Conservation (phyloP, 2,329 filamentous ascomycete genomes). For the Aspergillus sp. region DNA sequence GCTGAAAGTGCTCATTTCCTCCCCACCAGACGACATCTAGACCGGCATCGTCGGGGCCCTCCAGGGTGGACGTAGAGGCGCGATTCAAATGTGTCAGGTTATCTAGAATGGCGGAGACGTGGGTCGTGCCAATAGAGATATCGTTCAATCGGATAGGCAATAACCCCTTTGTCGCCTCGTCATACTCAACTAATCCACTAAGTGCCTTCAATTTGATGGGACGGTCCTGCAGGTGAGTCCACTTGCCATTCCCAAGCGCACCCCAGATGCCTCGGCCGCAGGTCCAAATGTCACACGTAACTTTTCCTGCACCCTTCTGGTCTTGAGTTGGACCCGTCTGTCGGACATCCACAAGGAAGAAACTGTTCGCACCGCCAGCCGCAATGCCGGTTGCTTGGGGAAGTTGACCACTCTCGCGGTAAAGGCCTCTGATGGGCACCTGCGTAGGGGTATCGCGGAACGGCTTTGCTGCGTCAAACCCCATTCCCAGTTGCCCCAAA, state of each 20-base stretch:
- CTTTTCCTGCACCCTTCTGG: slow-evolving; percentile 48
- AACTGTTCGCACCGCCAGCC: slow-evolving; percentile 84
- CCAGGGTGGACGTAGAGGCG: slow-evolving; percentile 51
- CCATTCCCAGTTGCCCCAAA: slow-evolving; percentile 85
- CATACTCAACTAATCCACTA: slow-evolving; percentile 82
- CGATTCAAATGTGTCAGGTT: slow-evolving; percentile 71
- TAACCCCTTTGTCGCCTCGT: slow-evolving; percentile 67
- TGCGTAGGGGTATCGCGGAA: slow-evolving; percentile 69
- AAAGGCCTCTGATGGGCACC: slow-evolving; percentile 70
- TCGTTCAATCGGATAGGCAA: slow-evolving; percentile 75
- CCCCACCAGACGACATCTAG: slow-evolving; percentile 92
- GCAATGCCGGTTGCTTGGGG: slow-evolving; percentile 74
- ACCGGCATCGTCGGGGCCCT: slow-evolving; percentile 80
- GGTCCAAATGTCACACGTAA: slow-evolving; percentile 78
- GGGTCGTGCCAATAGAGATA: slow-evolving; percentile 75
- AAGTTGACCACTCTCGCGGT: slow-evolving; percentile 62
- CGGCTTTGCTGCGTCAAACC: slow-evolving; percentile 61
- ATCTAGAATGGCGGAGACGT: slow-evolving; percentile 78
- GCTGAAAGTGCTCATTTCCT: slow-evolving; percentile 88
- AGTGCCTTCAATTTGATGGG: slow-evolving; percentile 81
- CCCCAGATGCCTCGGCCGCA: slow-evolving; percentile 86
- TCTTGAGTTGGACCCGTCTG: slow-evolving; percentile 53
- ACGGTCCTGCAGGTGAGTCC: slow-evolving; percentile 79
- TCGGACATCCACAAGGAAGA: slow-evolving; percentile 79
- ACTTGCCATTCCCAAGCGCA: slow-evolving; percentile 78